Base-by-base conservation (phyloP, 441 rosid species). In the Monsonia emarginata region DNA sequence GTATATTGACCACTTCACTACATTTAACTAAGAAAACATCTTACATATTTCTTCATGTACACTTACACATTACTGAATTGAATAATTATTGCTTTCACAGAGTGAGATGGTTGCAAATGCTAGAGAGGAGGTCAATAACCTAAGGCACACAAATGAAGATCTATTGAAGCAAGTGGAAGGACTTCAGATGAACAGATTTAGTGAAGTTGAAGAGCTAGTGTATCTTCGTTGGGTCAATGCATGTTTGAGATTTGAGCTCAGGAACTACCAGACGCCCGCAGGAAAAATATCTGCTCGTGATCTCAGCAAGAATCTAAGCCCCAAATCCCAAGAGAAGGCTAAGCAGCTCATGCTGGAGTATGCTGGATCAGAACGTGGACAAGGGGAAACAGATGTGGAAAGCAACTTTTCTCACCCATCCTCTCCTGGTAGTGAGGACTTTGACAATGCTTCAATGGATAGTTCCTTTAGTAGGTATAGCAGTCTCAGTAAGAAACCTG, bases 161-260 rank as follows among this genome's bases (percentile, higher is more conserved):
- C 75, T 71, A 1, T 4, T 4, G 24, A 65, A 77, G 61, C 73
- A 75, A 54, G 73, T 77, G 0, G 83, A 77, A 24, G 70, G 46
- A 38, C 42, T 77, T 60, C 83, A 81, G 76, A 72, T 66, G 72
- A 63, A 76, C 67, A 77, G 79, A 61, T 77, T 75, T 58, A 50
- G 48, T 59, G 69, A 65, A 66, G 82, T 77, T 16, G 82, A 83
- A 74, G 77, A 83, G 69, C 75, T 79, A 11, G 83, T 74, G 42
- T 76, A 70, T 73, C 83, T 72, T 48, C 78, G 76, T n/a, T 81
- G 81, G 82, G 78, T 81, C 40, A 74, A 72, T 28, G 38, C 65
- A 21, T 79, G 85, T 76, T 54, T 79, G 65, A 77, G 76, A 61
- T 72, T 68, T n/a, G 83, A 78, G 75, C 28, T 57, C n/a, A 69